Evolutionary conservation across 345 rosid genomes (phyloP).

Genomic region (Lagerstroemia speciosa): DNA sequence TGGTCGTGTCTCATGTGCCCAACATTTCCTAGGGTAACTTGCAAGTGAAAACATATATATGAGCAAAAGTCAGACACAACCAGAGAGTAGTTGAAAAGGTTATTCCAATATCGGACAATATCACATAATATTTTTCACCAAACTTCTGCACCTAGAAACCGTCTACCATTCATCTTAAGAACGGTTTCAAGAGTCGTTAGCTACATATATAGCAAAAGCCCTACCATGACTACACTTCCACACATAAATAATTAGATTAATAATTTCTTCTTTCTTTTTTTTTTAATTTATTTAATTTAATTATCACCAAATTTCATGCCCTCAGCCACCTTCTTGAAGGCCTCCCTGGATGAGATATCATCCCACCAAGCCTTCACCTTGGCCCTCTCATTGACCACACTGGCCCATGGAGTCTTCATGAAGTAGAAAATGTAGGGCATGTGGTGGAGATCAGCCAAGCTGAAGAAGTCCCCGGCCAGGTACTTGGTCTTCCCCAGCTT

Average conservation of each 20-base stretch:
- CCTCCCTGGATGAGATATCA: conserved; percentile 59
- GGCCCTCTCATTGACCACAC: conserved; percentile 43
- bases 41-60: too few species aligned
- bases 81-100: too few species aligned
- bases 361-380: conserved; percentile 86
- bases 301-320: conserved; percentile 48
- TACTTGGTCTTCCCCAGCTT: conserved; percentile 44
- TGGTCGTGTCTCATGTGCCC: too few species aligned
- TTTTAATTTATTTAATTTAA: neutral
- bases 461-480: conserved; percentile 63
- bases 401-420: conserved; percentile 51
- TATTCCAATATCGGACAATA: too few species aligned
- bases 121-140: too few species aligned
- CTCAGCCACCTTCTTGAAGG: conserved; percentile 43
- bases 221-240: neutral
- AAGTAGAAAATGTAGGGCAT: conserved; percentile 55
- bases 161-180: too few species aligned
- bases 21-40: too few species aligned
- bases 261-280: too few species aligned
- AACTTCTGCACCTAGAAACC: too few species aligned
- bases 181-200: too few species aligned
- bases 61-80: too few species aligned
- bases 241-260: neutral
- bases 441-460: conserved; percentile 73
- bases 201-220: too few species aligned